These are phyloP conservation scores for Aureobasidium pullulans DNA, from an alignment of 2,329 filamentous ascomycete species.

Conservation along the genomic window DNA sequence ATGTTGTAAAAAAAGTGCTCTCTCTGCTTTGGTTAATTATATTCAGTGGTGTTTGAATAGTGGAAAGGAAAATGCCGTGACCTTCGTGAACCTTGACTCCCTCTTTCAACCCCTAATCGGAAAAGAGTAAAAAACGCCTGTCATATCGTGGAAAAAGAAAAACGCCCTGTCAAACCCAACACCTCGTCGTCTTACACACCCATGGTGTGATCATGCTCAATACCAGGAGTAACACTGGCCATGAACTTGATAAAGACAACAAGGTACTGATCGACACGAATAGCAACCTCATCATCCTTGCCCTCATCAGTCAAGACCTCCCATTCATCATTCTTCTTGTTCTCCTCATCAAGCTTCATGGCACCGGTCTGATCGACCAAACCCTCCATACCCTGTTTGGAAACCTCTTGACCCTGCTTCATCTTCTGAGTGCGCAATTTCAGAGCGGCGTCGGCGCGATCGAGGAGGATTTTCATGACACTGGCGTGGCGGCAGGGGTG, in stretches of 20 bases:
- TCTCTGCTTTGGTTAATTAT: background rate
- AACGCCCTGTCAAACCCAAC: background rate
- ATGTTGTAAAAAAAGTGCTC: background rate
- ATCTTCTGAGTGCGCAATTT: slow-evolving; percentile 83
- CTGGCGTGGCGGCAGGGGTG: slow-evolving; percentile 96
- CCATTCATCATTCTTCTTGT: slow-evolving; percentile 54
- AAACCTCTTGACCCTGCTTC: slow-evolving; percentile 42
- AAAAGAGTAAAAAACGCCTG: background rate
- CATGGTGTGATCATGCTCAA: slow-evolving; percentile 98
- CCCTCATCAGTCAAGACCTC: slow-evolving; percentile 50
- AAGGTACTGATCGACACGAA: slow-evolving; percentile 81
- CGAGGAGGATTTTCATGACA: slow-evolving; percentile 96
- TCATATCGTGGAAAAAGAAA: background rate
- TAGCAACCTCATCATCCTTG: slow-evolving; percentile 66
- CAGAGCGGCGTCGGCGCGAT: slow-evolving; percentile 86
- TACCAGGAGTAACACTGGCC: slow-evolving; percentile 77
- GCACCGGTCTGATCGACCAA: slow-evolving; percentile 69
- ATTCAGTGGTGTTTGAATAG: background rate
- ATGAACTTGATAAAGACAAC: slow-evolving; percentile 79
- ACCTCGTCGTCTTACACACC: slow-evolving; percentile 53
- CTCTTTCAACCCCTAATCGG: background rate
- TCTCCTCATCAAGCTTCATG: slow-evolving; percentile 51
- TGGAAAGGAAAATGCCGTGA: background rate
- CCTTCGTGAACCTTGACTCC: background rate
- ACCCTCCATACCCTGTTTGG: slow-evolving; percentile 65